These are phyloP conservation scores for Penicillium sp. DNA, from an alignment of 2,329 filamentous ascomycete genomes.

Conservation along the genomic window DNA sequence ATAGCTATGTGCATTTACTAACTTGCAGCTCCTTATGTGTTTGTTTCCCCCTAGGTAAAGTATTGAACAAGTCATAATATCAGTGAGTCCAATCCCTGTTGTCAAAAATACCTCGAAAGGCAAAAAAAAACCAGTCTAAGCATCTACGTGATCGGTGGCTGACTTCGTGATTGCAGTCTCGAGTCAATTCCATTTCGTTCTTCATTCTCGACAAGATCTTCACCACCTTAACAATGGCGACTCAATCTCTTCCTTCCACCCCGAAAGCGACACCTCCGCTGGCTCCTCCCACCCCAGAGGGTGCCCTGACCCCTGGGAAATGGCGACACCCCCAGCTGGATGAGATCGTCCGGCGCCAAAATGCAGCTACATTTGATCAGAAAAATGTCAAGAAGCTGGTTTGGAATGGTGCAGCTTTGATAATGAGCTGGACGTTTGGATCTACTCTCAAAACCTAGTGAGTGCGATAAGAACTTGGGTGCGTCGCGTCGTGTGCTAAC, in stretches of 20 bases:
- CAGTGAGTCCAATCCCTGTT: background rate
- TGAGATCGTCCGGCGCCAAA: constrained; percentile 80
- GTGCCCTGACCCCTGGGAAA: constrained; percentile 59
- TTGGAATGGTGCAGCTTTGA: constrained; percentile 61
- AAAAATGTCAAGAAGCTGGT: constrained; percentile 68
- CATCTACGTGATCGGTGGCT: background rate
- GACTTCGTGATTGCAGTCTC: constrained; percentile 2
- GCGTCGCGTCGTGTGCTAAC: constrained; percentile 12
- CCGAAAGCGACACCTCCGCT: constrained; percentile 33
- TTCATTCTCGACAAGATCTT: background rate
- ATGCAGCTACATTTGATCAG: constrained; percentile 73
- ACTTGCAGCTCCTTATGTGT: constrained; percentile 1
- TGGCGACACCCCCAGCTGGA: constrained; percentile 88
- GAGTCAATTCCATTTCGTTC: background rate
- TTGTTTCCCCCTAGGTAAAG: background rate
- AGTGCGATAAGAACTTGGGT: constrained; percentile 14
- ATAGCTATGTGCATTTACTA: background rate
- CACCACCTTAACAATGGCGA: constrained; percentile 31
- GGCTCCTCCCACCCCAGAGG: constrained; percentile 28
- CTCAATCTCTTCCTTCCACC: constrained; percentile 41
- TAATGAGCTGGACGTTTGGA: constrained; percentile 49
- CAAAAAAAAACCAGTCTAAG: background rate
- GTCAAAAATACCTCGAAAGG: background rate
- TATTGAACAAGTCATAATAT: background rate
- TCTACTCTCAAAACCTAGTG: constrained; percentile 39